Evolutionary conservation across 805 yeast species (phyloP).

Genomic region (Wickerhamomyces bovis): DNA sequence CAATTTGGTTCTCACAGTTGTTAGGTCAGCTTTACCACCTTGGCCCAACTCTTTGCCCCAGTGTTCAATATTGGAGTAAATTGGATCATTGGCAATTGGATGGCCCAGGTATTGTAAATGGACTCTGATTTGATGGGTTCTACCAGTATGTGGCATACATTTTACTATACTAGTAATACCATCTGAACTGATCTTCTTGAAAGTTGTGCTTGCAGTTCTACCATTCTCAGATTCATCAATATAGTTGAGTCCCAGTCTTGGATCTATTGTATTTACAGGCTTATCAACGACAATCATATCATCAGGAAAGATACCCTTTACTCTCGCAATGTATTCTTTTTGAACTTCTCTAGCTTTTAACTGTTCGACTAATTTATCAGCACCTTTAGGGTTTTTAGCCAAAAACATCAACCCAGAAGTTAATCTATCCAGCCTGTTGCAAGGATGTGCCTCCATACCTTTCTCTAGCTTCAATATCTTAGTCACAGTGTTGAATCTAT

Average conservation of each 20-base stretch:
- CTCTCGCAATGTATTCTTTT: constrained; percentile 76
- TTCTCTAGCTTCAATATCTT: constrained; percentile 68
- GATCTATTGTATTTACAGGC: constrained; percentile 67
- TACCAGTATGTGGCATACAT: constrained; percentile 84
- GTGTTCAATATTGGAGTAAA: constrained; percentile 67
- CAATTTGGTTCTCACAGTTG: constrained; percentile 41
- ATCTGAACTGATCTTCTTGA: constrained; percentile 28
- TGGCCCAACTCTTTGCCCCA: constrained; percentile 81
- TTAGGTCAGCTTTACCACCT: constrained; percentile 39
- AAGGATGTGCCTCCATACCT: constrained; percentile 66
- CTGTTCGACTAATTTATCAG: constrained; percentile 63
- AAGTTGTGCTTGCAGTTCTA: constrained; percentile 70
- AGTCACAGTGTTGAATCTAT: constrained; percentile 69
- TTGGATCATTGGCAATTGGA: constrained; percentile 91
- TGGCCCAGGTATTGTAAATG: constrained; percentile 85
- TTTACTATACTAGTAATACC: constrained; percentile 57
- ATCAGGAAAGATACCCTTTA: constrained; percentile 79
- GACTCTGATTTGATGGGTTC: constrained; percentile 94
- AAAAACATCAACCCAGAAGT: constrained; percentile 90
- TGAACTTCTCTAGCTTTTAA: constrained; percentile 49
- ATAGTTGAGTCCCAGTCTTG: constrained; percentile 59
- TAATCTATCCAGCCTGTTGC: constrained; percentile 82
- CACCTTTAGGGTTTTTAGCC: constrained; percentile 37
- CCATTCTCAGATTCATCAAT: constrained; percentile 28
- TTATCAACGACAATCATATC: constrained; percentile 51